Evolutionary conservation across 148 eudicot genomes (phyloP).

Genomic region (Mesembryanthemum crystallinum): DNA sequence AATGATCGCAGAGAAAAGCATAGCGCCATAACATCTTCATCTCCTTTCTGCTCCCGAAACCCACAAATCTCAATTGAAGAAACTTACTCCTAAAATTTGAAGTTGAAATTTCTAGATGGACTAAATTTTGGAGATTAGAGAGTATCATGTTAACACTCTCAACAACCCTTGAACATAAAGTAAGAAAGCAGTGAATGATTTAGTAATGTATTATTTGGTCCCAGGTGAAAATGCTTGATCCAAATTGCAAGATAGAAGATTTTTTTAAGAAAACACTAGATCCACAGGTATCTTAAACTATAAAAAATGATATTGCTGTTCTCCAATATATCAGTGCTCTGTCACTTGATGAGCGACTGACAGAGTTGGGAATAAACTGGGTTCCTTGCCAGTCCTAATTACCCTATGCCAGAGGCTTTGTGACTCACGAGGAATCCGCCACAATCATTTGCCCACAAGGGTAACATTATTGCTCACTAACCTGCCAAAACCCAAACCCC

Average conservation of each 20-base stretch:
- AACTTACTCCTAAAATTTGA: not conserved
- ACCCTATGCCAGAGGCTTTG: too few species aligned
- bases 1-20: too few species aligned
- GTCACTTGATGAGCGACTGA: constrained; percentile 65
- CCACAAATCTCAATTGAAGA: too few species aligned
- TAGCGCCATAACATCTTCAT: too few species aligned
- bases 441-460: too few species aligned
- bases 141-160: not conserved
- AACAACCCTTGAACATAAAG: not conserved
- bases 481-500: too few species aligned
- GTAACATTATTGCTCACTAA: too few species aligned
- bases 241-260: constrained; percentile 65
- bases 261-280: constrained; percentile 80
- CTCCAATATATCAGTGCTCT: constrained; percentile 93
- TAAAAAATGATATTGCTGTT: constrained; percentile 68
- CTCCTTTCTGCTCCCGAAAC: too few species aligned
- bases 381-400: constrained; percentile 82
- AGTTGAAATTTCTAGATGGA: not conserved
- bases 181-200: not conserved
- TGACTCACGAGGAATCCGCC: too few species aligned
- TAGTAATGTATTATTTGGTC: constrained; percentile 10
- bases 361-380: constrained; percentile 76
- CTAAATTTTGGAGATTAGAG: not conserved
- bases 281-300: constrained; percentile 76
- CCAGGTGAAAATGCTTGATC: constrained; percentile 89